Base-by-base conservation (phyloP, 805 yeast species). In the Diddensiella transvaalensis region DNA sequence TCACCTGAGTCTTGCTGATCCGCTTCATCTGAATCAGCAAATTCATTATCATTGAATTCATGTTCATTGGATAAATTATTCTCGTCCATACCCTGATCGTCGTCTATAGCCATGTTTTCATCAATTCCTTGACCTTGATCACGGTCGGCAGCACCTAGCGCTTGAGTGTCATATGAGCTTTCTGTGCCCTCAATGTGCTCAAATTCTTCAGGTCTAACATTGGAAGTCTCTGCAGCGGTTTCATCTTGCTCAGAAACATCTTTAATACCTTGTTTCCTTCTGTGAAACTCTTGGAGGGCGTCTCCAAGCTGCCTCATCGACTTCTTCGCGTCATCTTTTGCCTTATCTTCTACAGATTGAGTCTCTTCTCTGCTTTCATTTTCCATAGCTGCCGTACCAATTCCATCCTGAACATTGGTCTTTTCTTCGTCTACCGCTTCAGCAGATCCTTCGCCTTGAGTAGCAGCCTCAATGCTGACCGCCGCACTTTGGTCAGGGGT, bases 291-390 rank as follows among this genome's bases (percentile, higher is more conserved):
- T 58, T 91, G 87, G 69, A 90, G 64, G 1, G 96, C 79, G 66
- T 90, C 97, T 45, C 99, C 98, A 11, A 93, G 74, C 62, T 89
- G 89, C 63, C 86, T 86, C 67, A 91, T 72, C 0, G 95, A 80
- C 58, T 88, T 69, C 21, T 64, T 63, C 30, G 66, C 66, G n/a
- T 58, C 62, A 15, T 68, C 63, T 5, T 62, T 64, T 13, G 51
- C 56, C 13, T 56, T 54, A 57, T 84, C 89, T 44, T 84, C 83
- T 1, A 68, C 81, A 10, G 72, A 78, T 1, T 72, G 77, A 5
- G 83, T 86, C 51, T 79, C 74, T 4, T 87, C 68, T 21, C 63
- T 62, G 30, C 64, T 65, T n/a, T 58, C 62, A n/a, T 67, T 64
- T 4, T 63, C 65, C n/a, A 53, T 55, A 44, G 83, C 83, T 1